phyloP scores from a whole-genome alignment of 176 grass and related monocot species.

The Pontederia paniculata region DNA sequence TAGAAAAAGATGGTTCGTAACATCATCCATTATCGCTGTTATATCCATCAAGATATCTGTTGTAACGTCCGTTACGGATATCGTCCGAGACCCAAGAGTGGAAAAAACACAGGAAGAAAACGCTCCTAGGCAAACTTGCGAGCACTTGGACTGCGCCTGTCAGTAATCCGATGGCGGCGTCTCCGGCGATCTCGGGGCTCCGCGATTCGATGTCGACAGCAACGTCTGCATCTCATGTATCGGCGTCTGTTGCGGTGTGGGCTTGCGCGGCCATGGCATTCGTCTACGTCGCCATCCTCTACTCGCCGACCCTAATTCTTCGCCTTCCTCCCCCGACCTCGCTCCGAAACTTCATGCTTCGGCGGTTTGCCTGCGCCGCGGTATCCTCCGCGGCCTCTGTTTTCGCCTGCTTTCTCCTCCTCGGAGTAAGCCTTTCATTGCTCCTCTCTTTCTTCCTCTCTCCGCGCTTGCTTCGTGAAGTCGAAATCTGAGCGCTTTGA shows the following conservation, averaged over 20 bases:
- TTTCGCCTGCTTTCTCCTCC: constrained; percentile 26
- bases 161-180: not conserved
- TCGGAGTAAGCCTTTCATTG: constrained; percentile 26
- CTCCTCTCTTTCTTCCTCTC: not conserved
- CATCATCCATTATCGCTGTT: too few relatives aligned
- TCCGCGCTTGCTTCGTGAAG: not conserved
- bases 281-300: constrained; percentile 52
- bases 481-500: constrained; percentile 17
- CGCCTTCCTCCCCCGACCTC: constrained; percentile 41
- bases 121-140: too few relatives aligned
- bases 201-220: constrained; percentile 10
- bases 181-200: not conserved
- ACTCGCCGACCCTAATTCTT: constrained; percentile 43
- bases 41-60: too few relatives aligned
- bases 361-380: constrained; percentile 48
- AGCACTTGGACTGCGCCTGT: too few relatives aligned
- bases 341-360: constrained; percentile 38
- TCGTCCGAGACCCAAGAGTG: too few relatives aligned
- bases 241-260: constrained; percentile 21
- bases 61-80: too few relatives aligned
- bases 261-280: constrained; percentile 48
- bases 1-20: too few relatives aligned
- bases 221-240: constrained; percentile 6
- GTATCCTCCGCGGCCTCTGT: constrained; percentile 43
- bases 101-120: too few relatives aligned